Evolutionary conservation across 345 rosid species (phyloP), one percentile per base, ranked within the genome.

Genomic region (Turnera subulata): DNA sequence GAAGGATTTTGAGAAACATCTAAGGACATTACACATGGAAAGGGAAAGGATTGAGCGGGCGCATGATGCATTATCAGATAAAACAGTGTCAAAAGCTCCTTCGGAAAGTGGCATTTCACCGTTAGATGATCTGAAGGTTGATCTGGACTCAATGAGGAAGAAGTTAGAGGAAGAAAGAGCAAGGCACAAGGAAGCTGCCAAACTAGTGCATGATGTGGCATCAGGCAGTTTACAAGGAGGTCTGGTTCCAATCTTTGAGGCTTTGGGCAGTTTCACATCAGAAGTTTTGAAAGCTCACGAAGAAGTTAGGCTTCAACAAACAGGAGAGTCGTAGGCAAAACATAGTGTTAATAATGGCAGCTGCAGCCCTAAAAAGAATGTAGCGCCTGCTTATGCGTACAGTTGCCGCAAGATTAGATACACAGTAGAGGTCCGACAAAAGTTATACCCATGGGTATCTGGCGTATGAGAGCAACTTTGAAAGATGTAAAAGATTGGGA

Each of bases 61-160:
- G 37, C 91, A 72, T 48, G 89, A 84, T 18, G 77, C 85, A 53
- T 55, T 61, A 21, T 82, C 87, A 6, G 84, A 80, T 65, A 89
- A 59, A 70, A 74, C 89, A 8, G 75, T 76, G 56, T 82, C 88
- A 25, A 82, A 76, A 63, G 69, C 66, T 65, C 62, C 80, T 38
- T 75, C 94, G 0, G 87, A 73, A 43, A 73, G 77, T 17, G 98
- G 95, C 24, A 72, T 85, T 55, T 88, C 98, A 3, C 83, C 75
- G 1, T 62, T 88, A 15, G 96, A 88, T 71, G 96, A 88, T 65
- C 67, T 91, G 38, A 85, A 85, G 73, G 95, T 84, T 65, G 98
- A 91, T 73, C 71, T 91, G 82, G 95, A 88, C 74, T 84, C 84
- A 1, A 80, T 91, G 87, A 81, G 80, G 73, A 81, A 78, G 82